Percentiles rank a stretch among this genome's conserved stretches.
These are phyloP conservation scores for Achaetomium macrosporum DNA, from an alignment of 2,329 filamentous ascomycete genomes.

Conservation along the genomic window DNA sequence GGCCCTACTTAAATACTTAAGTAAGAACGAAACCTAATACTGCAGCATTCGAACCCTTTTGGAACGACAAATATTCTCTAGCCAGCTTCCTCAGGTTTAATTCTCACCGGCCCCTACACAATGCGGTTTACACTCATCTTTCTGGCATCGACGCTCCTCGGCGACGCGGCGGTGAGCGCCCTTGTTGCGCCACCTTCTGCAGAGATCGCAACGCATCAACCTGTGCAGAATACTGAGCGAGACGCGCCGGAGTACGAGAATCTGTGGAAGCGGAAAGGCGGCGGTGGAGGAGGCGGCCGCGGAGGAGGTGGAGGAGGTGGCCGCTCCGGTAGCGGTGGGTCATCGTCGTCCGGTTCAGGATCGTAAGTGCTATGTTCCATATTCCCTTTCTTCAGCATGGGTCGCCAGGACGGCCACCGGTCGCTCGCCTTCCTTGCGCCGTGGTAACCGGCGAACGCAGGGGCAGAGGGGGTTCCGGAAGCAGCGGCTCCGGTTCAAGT, in stretches of 20 bases:
- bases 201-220: constrained; percentile 12
- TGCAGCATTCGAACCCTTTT: not conserved
- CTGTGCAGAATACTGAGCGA: constrained; percentile 15
- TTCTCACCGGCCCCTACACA: not conserved
- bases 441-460: constrained; percentile 2
- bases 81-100: not conserved
- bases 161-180: constrained; percentile 22
- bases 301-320: constrained; percentile 31
- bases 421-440: not conserved
- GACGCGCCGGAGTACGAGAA: constrained; percentile 31
- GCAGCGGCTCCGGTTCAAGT: not conserved
- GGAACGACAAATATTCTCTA: too few relatives aligned
- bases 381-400: not conserved
- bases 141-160: constrained; percentile 13
- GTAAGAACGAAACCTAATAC: not conserved
- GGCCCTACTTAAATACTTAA: not conserved
- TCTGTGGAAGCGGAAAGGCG: constrained; percentile 56
- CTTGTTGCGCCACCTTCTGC: constrained; percentile 21
- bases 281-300: constrained; percentile 48
- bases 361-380: constrained; percentile 5
- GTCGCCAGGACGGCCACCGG: not conserved
- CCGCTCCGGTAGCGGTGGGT: constrained; percentile 30
- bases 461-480: too few relatives aligned
- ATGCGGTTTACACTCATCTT: constrained; percentile 17
- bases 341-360: constrained; percentile 17